phyloP scores from a whole-genome alignment of 2,329 filamentous ascomycete species.

The Orbilia brochopaga region DNA sequence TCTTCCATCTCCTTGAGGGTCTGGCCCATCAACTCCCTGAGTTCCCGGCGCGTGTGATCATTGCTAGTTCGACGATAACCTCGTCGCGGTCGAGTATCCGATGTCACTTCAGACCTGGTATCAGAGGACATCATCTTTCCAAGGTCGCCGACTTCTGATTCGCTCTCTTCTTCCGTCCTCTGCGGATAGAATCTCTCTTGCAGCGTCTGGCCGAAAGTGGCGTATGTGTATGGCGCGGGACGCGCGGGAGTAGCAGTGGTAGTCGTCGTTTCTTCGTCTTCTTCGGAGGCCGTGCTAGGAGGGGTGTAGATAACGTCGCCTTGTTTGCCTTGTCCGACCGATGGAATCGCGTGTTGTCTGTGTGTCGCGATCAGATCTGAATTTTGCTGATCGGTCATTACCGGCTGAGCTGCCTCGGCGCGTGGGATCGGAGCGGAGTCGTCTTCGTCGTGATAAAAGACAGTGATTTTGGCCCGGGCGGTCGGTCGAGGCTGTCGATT shows the following conservation, averaged over 20 bases:
- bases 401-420: constrained; percentile 25
- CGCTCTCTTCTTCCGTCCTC: constrained; percentile 35
- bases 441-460: constrained; percentile 46
- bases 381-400: constrained; percentile 48
- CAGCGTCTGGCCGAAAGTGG: constrained; percentile 39
- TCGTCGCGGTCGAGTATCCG: constrained; percentile 40
- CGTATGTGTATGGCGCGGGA: constrained; percentile 27
- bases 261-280: constrained; percentile 42
- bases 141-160: constrained; percentile 21
- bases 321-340: constrained; percentile 38
- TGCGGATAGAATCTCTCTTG: constrained; percentile 41
- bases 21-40: constrained; percentile 47
- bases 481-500: constrained; percentile 37
- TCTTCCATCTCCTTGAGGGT: constrained; percentile 45
- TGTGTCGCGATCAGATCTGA: constrained; percentile 30
- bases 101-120: constrained; percentile 42
- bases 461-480: constrained; percentile 39
- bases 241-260: constrained; percentile 21
- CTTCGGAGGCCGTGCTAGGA: constrained; percentile 49
- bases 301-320: constrained; percentile 48
- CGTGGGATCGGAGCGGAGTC: constrained; percentile 20
- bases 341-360: constrained; percentile 43
- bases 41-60: constrained; percentile 42
- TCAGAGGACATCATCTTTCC: constrained; percentile 48
- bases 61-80: constrained; percentile 44